Conservation (phyloP, 805 yeast genomes). For the Wickerhamomyces pijperi region DNA sequence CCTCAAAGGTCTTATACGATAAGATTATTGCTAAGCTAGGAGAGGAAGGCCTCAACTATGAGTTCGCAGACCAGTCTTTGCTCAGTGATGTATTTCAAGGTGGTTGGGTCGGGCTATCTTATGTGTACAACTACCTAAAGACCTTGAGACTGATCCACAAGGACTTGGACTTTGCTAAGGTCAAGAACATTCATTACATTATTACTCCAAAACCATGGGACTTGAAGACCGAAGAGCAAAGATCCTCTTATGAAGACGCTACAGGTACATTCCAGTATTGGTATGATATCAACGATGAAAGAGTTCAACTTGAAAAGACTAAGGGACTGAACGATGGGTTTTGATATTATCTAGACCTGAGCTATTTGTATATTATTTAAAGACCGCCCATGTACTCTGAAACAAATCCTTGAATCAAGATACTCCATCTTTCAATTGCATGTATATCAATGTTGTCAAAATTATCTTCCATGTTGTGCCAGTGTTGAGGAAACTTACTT, state of each 20-base stretch:
- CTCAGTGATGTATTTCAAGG: slow-evolving; percentile 40
- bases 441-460: slow-evolving; percentile 28
- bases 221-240: slow-evolving; percentile 17
- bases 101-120: slow-evolving; percentile 40
- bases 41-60: slow-evolving; percentile 29
- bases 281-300: slow-evolving; percentile 34
- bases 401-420: slow-evolving; percentile 28
- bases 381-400: slow-evolving; percentile 19
- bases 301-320: slow-evolving; percentile 13
- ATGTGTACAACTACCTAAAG: slow-evolving; percentile 45
- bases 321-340: slow-evolving; percentile 9
- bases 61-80: slow-evolving; percentile 49
- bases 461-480: slow-evolving; percentile 43
- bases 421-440: slow-evolving; percentile 35
- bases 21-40: slow-evolving; percentile 29
- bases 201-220: slow-evolving; percentile 56
- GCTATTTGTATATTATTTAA: no score
- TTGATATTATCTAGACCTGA: background rate
- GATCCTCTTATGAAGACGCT: slow-evolving; percentile 22
- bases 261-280: slow-evolving; percentile 39
- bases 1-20: slow-evolving; percentile 25
- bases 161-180: slow-evolving; percentile 34
- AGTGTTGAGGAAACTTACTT: slow-evolving; percentile 32
- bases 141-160: slow-evolving; percentile 34
- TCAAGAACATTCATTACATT: slow-evolving; percentile 48